Conservation (phyloP, 2,329 filamentous ascomycete species). For the Xylariaceae sp. region DNA sequence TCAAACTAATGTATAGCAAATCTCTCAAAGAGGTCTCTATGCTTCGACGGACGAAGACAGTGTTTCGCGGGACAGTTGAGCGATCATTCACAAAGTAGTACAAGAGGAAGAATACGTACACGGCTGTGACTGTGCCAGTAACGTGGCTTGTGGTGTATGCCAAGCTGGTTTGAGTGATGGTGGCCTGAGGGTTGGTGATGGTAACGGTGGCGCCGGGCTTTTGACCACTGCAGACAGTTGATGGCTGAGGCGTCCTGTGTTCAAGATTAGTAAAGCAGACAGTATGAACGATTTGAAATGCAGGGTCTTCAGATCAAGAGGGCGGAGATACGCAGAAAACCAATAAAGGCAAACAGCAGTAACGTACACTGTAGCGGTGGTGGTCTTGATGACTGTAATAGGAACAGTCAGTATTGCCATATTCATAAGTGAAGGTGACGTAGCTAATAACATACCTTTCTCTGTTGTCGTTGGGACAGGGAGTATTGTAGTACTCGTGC, state of each 20-base stretch:
- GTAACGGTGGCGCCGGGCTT: slow-evolving; percentile 41
- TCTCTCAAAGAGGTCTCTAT: background rate
- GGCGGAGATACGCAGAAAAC: background rate
- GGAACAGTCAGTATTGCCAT: slow-evolving; percentile 15
- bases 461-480: slow-evolving; percentile 45
- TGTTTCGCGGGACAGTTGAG: background rate
- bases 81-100: background rate
- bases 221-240: slow-evolving; percentile 43
- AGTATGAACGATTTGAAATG: background rate
- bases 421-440: background rate
- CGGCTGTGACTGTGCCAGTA: slow-evolving; percentile 45
- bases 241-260: slow-evolving; percentile 44
- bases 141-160: slow-evolving; percentile 45
- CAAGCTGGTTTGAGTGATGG: slow-evolving; percentile 45
- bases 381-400: slow-evolving; percentile 40
- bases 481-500: slow-evolving; percentile 41
- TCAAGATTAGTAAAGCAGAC: background rate
- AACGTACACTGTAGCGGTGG: slow-evolving; percentile 44
- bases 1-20: background rate
- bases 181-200: slow-evolving; percentile 38
- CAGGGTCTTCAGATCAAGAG: background rate
- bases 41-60: background rate
- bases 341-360: background rate
- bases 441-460: slow-evolving; percentile 34
- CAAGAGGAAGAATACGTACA: slow-evolving; percentile 34